Conservation (phyloP, 495 filamentous ascomycete genomes). For the Penicillium atrosanguineum region DNA sequence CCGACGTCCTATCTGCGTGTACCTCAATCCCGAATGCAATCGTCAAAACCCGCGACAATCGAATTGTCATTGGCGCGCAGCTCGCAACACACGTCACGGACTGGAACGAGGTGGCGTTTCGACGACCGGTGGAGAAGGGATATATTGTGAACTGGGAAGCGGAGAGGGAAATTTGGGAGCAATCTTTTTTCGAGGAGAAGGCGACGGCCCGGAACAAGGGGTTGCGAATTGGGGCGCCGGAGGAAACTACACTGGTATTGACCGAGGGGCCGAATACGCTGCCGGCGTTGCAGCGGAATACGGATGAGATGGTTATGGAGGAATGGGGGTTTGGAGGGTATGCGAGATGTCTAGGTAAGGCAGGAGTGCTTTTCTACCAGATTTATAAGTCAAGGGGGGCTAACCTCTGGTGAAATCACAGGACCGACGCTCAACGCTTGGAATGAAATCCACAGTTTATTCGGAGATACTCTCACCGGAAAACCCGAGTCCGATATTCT, state of each 20-base stretch:
- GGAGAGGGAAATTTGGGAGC: constrained; percentile 94
- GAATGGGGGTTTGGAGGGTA: constrained; percentile 94
- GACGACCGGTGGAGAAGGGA: constrained; percentile 91
- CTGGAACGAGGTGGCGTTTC: constrained; percentile 84
- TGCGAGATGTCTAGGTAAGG: constrained; percentile 61
- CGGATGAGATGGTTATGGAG: constrained; percentile 96
- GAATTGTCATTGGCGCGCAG: constrained; percentile 75
- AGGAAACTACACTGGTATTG: constrained; percentile 76
- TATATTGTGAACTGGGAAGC: constrained; percentile 96
- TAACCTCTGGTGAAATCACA: constrained; percentile 15
- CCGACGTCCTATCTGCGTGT: constrained; percentile 52
- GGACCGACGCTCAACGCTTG: constrained; percentile 79
- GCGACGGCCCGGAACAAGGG: constrained; percentile 47
- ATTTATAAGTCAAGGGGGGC: neutral
- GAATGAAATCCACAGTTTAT: constrained; percentile 68
- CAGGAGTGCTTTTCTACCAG: neutral
- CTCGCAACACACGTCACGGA: constrained; percentile 72
- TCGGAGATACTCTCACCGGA: constrained; percentile 44
- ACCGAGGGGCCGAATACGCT: constrained; percentile 91
- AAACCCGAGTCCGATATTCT: constrained; percentile 29
- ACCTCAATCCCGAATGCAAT: constrained; percentile 82
- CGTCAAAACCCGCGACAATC: constrained; percentile 74
- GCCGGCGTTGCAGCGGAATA: constrained; percentile 75
- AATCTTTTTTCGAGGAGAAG: constrained; percentile 77
- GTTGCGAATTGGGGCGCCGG: constrained; percentile 48